Conservation (phyloP, 129 eudicot species). For the Arctium lappa region DNA sequence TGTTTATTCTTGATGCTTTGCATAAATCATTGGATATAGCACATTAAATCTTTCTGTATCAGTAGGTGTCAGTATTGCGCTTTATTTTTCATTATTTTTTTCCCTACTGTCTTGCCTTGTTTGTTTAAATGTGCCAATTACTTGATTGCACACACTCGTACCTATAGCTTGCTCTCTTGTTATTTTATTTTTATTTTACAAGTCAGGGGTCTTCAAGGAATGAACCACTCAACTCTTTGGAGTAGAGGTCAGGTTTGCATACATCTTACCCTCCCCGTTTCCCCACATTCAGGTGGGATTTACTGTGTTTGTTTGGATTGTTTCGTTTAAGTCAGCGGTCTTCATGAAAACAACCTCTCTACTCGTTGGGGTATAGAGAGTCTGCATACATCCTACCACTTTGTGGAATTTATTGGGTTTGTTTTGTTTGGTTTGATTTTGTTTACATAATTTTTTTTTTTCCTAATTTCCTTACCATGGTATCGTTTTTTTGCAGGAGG, state of each 20-base stretch:
- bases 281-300: neutral
- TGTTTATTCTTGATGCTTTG: neutral
- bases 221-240: neutral
- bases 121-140: neutral
- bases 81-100: too few species aligned
- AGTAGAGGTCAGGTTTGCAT: neutral
- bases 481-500: conserved; percentile 50
- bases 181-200: too few species aligned
- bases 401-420: neutral
- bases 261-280: too few species aligned
- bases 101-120: neutral
- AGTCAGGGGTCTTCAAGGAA: neutral
- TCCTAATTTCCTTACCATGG: conserved; percentile 3
- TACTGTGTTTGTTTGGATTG: neutral
- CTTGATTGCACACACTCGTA: neutral
- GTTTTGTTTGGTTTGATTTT: neutral
- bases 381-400: neutral
- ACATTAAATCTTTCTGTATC: too few species aligned
- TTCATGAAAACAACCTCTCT: neutral
- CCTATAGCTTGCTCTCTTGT: neutral
- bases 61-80: too few species aligned
- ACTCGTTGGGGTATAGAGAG: neutral
- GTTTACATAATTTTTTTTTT: neutral
- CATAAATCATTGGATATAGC: neutral
- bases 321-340: neutral